These are phyloP conservation scores for Onygenales sp. DNA, from an alignment of 2,329 filamentous ascomycete genomes.

Conservation along the genomic window DNA sequence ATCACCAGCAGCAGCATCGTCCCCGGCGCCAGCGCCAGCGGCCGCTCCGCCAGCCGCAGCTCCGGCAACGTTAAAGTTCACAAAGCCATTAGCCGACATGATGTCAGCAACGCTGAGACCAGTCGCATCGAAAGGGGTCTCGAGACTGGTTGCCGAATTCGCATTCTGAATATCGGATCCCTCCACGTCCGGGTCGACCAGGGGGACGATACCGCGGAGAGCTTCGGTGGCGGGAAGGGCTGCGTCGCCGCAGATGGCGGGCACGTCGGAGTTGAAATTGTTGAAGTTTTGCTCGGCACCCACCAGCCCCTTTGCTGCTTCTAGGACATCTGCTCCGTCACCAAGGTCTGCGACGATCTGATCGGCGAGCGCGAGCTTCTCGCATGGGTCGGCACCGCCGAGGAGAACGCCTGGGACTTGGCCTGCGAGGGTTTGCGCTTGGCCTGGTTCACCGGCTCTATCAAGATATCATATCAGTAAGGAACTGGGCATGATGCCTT, in stretches of 20 bases:
- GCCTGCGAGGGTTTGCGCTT: slow-evolving; percentile 55
- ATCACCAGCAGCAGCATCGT: slow-evolving; percentile 17
- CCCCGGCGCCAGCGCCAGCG: slow-evolving; percentile 15
- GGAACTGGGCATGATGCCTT: not conserved
- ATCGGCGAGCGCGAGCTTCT: slow-evolving; percentile 56
- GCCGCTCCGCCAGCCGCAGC: slow-evolving; percentile 20
- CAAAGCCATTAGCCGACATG: slow-evolving; percentile 52
- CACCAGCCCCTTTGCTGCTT: slow-evolving; percentile 54
- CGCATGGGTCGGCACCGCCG: slow-evolving; percentile 56
- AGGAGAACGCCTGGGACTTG: slow-evolving; percentile 53
- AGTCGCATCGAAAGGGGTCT: slow-evolving; percentile 46
- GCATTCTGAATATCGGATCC: slow-evolving; percentile 51
- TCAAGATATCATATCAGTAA: not conserved
- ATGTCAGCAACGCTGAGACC: slow-evolving; percentile 60
- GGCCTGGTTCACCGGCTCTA: slow-evolving; percentile 44
- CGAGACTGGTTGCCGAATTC: slow-evolving; percentile 45
- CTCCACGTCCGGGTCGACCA: slow-evolving; percentile 55
- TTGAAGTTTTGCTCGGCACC: slow-evolving; percentile 67
- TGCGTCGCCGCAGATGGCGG: slow-evolving; percentile 55
- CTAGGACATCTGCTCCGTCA: slow-evolving; percentile 48
- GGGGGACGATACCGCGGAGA: slow-evolving; percentile 57
- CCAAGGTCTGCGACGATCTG: slow-evolving; percentile 54
- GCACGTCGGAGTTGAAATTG: slow-evolving; percentile 51
- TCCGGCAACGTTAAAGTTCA: slow-evolving; percentile 44
- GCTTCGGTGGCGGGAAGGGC: slow-evolving; percentile 50